phyloP scores from a whole-genome alignment of 345 rosid species.

The Eucalyptus erythrocorys region DNA sequence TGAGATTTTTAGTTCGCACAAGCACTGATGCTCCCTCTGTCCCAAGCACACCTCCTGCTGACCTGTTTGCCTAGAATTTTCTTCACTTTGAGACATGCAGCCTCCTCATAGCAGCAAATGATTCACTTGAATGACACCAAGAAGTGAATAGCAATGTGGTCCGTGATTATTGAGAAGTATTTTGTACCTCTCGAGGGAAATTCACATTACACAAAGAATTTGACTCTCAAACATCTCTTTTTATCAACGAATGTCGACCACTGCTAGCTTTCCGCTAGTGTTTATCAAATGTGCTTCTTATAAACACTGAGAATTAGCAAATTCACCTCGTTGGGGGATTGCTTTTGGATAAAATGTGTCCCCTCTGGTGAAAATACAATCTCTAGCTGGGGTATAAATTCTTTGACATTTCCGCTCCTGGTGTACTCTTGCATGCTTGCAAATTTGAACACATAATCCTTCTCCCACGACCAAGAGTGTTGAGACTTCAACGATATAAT shows the following conservation, averaged over 20 bases:
- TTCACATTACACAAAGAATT: background rate
- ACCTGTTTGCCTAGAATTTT: background rate
- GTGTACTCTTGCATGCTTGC: conserved; percentile 35
- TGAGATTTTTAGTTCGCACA: background rate
- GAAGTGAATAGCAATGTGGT: background rate
- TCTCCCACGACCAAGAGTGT: conserved; percentile 37
- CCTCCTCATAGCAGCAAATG: background rate
- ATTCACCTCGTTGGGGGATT: background rate
- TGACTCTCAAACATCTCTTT: background rate
- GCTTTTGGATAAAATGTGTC: background rate
- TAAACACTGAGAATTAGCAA: background rate
- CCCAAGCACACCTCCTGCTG: background rate
- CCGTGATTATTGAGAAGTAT: background rate
- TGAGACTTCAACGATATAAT: conserved; percentile 17
- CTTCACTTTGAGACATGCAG: background rate
- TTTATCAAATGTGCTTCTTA: background rate
- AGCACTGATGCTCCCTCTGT: background rate
- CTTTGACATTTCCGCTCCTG: conserved; percentile 15
- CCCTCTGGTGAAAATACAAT: background rate
- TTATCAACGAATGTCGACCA: background rate
- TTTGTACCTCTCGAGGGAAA: background rate
- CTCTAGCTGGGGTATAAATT: conserved; percentile 32
- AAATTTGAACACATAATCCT: conserved; percentile 35
- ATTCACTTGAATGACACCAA: background rate
- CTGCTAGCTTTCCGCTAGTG: background rate